Evolutionary conservation across 176 grass and related monocot genomes (phyloP), one percentile per base, ranked within the genome.

Genomic region (Alopecurus myosuroides): DNA sequence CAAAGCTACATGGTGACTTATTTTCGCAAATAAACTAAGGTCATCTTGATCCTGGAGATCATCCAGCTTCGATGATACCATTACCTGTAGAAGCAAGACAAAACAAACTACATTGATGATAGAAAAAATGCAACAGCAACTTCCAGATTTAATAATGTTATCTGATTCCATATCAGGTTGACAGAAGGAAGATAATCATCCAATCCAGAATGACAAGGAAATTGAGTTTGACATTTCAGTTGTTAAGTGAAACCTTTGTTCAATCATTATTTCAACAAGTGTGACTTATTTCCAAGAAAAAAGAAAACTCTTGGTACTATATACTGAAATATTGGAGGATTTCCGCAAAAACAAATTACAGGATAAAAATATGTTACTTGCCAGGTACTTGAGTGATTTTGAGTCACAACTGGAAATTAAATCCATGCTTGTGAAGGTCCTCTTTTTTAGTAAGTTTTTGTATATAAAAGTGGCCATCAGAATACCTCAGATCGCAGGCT

Each of bases 401-500:
- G 42, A 34, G 0, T 49, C 40, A 80, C 40, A 80, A 76, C 28
- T n/a, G 36, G 37, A 79, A 87, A 84, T 77, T 11, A 31, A 85
- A 2, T 75, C 20, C 41, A 14, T 23, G 1, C 70, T 22, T 56
- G 44, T 35, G 28, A 87, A 64, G 75, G 13, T 82, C 7, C 36
- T 60, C 17, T 58, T 77, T 49, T 29, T 76, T 29, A 50, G 13
- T 19, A 62, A 51, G 23, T 2, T 70, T 6, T 1, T 3, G 11
- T 23, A 81, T 48, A 62, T 25, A 39, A 80, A 1, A 30, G 13
- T 79, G 48, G 22, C 31, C 36, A 40, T 46, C 5, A 72, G 65
- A 81, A 37, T 95, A 94, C 92, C 95, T 95, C 90, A 88, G 86
- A 82, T 44, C 91, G 84, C 33, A 90, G 83, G 75, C 79, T 95